Conservation (phyloP, 208 protist genomes). For the Trypanosoma rangeli region DNA sequence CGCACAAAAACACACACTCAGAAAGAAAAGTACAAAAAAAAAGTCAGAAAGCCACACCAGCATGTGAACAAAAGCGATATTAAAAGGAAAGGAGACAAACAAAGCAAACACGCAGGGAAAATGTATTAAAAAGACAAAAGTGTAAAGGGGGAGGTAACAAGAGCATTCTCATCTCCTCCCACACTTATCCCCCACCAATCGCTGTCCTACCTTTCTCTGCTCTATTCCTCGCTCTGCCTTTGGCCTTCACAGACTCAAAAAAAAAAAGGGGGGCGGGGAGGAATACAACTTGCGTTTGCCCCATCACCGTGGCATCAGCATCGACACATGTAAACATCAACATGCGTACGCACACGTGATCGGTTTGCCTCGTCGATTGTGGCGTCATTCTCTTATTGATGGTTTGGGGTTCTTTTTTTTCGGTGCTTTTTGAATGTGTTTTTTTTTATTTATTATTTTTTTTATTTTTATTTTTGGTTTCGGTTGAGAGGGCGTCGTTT, state of each 20-base stretch:
- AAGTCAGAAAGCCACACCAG: constrained; percentile 3
- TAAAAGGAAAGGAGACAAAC: neutral
- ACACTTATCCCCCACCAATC: neutral
- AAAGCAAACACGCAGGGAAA: neutral
- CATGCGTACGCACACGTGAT: constrained; percentile 21
- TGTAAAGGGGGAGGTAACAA: neutral
- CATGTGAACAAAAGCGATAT: neutral
- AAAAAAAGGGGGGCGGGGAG: neutral
- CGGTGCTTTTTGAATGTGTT: no score
- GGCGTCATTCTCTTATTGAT: no score
- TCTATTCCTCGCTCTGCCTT: neutral
- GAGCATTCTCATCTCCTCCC: neutral
- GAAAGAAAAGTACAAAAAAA: constrained; percentile 5
- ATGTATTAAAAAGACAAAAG: neutral
- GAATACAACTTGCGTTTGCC: no score
- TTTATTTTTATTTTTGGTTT: no score
- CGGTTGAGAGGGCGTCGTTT: no score
- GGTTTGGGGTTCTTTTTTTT: no score
- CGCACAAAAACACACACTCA: neutral
- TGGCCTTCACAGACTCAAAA: neutral
- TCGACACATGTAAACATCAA: neutral
- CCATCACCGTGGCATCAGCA: no score
- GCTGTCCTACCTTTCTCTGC: neutral
- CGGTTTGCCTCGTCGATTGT: neutral
- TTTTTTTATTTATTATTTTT: no score